Percentiles rank a stretch among this genome's conserved stretches.
phyloP scores from a whole-genome alignment of 140 eudicot genomes.

The Flaveria floridana region DNA sequence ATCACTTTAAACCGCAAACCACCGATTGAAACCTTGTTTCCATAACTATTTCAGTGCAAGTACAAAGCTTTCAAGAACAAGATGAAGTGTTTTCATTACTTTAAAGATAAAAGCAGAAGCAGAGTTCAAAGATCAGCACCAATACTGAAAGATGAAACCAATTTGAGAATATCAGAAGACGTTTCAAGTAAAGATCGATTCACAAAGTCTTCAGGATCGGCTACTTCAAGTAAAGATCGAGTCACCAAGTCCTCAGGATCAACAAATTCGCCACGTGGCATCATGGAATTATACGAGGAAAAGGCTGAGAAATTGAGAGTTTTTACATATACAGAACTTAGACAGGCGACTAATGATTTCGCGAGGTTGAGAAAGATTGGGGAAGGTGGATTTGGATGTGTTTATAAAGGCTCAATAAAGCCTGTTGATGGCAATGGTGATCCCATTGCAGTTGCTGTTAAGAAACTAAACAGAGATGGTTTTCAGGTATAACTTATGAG shows the following conservation, averaged over 20 bases:
- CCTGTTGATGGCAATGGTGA: conserved; percentile 58
- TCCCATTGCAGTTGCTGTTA: conserved; percentile 56
- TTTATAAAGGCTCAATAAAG: conserved; percentile 61
- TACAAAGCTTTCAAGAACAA: conserved; percentile 30
- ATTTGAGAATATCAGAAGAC: conserved; percentile 49
- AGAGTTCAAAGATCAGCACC: conserved; percentile 79
- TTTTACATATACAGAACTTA: conserved; percentile 60
- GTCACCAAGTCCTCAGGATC: conserved; percentile 68
- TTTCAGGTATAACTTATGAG: conserved; percentile 51
- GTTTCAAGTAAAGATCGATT: conserved; percentile 43
- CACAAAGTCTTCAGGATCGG: conserved; percentile 61
- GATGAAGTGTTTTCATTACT: conserved; percentile 78
- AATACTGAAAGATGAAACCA: conserved; percentile 37
- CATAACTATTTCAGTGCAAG: conserved; percentile 17
- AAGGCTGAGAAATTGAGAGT: conserved; percentile 61
- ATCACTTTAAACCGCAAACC: neutral
- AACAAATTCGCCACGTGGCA: conserved; percentile 42
- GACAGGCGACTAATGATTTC: conserved; percentile 64
- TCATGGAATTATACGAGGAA: conserved; percentile 52
- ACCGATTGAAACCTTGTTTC: neutral
- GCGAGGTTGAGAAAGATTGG: conserved; percentile 63
- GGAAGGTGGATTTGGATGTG: conserved; percentile 84
- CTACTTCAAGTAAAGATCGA: conserved; percentile 43
- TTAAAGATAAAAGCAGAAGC: conserved; percentile 55
- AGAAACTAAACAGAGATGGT: conserved; percentile 69